Percentiles rank a stretch among this genome's conserved stretches.
phyloP scores from a whole-genome alignment of 352 stramenopile species.

The Pythium phragmiticola region DNA sequence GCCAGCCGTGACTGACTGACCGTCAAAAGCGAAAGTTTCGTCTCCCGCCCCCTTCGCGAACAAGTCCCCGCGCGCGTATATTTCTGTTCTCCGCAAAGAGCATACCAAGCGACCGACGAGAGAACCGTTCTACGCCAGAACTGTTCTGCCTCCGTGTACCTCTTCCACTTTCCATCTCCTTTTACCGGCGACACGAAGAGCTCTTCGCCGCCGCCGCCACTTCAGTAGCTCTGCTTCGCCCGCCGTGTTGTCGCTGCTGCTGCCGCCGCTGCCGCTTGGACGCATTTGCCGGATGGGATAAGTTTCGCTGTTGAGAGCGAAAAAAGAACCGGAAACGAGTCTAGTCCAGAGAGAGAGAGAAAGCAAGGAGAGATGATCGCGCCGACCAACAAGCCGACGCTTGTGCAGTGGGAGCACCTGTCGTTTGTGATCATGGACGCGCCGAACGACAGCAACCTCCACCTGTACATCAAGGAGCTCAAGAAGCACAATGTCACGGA shows the following conservation, averaged over 20 bases:
- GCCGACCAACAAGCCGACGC: constrained; percentile 82
- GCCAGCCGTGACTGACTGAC: constrained; percentile 4
- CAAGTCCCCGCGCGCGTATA: background rate
- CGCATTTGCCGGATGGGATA: constrained; percentile 46
- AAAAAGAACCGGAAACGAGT: constrained; percentile 24
- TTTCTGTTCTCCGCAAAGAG: constrained; percentile 9
- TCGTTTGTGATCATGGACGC: constrained; percentile 99
- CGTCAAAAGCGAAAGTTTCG: constrained; percentile 2
- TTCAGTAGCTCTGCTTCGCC: background rate
- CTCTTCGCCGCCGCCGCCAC: background rate
- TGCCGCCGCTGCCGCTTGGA: constrained; percentile 9
- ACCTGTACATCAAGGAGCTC: constrained; percentile 97
- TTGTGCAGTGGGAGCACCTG: constrained; percentile 89
- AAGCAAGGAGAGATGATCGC: constrained; percentile 47
- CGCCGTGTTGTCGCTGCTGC: constrained; percentile 8
- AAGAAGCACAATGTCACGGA: constrained; percentile 95
- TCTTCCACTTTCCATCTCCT: background rate
- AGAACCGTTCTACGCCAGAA: constrained; percentile 5
- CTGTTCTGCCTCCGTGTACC: background rate
- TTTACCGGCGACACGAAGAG: background rate
- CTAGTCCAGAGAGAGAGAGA: constrained; percentile 7
- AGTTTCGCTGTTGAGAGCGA: constrained; percentile 22
- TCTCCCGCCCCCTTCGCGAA: background rate
- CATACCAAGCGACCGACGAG: background rate
- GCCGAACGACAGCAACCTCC: constrained; percentile 94